phyloP scores from a whole-genome alignment of 306 rosid genomes.

The Vigna angularis region DNA sequence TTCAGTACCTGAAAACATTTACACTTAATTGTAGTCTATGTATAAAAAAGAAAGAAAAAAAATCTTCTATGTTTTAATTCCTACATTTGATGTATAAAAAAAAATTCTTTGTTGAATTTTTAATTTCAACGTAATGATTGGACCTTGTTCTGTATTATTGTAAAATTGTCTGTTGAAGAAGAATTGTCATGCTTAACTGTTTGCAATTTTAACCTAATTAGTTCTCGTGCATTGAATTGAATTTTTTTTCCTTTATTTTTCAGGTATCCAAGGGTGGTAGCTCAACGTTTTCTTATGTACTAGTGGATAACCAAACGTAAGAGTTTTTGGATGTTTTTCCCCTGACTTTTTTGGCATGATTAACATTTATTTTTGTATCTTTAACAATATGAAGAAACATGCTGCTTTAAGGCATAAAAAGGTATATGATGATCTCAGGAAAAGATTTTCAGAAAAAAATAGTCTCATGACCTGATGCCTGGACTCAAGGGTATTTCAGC shows the following conservation, averaged over 20 bases:
- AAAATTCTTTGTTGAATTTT: not conserved
- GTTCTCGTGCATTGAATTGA: constrained; percentile 12
- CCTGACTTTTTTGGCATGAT: constrained; percentile 9
- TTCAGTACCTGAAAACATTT: not conserved
- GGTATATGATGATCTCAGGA: not conserved
- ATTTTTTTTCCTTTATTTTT: constrained; percentile 23
- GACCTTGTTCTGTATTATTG: not conserved
- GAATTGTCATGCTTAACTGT: constrained; percentile 7
- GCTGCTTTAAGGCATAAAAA: constrained; percentile 31
- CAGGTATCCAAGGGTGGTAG: constrained; percentile 84
- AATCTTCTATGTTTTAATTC: not conserved
- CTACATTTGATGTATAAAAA: not conserved
- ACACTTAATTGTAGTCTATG: not conserved
- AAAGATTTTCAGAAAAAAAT: not conserved
- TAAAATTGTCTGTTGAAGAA: constrained; percentile 6
- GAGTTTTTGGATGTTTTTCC: constrained; percentile 37
- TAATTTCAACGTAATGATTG: not conserved
- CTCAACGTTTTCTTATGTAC: constrained; percentile 78
- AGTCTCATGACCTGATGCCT: not conserved
- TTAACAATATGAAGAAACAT: constrained; percentile 21
- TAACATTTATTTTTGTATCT: not conserved
- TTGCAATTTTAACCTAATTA: constrained; percentile 1
- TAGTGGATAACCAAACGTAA: constrained; percentile 87
- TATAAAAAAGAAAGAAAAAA: not conserved
- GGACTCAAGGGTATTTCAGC: not conserved